Conservation (phyloP, 148 eudicot genomes). For the Amaranthus hypochondriacus region DNA sequence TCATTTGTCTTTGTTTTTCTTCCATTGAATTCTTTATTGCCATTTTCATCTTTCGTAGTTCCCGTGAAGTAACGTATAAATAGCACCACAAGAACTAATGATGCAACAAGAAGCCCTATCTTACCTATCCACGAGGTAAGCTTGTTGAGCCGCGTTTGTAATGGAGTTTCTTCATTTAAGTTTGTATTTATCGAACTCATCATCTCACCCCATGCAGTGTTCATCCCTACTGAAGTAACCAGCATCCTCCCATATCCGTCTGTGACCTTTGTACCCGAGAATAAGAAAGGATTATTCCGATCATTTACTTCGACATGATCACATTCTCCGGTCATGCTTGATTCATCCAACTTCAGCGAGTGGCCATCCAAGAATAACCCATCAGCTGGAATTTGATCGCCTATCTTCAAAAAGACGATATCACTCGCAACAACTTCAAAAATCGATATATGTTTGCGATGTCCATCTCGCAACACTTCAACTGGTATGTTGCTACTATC, state of each 20-base stretch:
- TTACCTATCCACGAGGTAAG: conserved; percentile 26
- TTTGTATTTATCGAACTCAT: conserved; percentile 23
- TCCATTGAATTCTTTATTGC: conserved; percentile 17
- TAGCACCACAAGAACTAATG: conserved; percentile 14
- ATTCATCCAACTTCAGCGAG: conserved; percentile 37
- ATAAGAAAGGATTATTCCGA: conserved; percentile 14
- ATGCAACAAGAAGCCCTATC: conserved; percentile 25
- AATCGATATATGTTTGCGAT: conserved; percentile 24
- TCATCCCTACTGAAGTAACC: conserved; percentile 28
- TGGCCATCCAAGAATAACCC: conserved; percentile 33
- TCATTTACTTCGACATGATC: conserved; percentile 25
- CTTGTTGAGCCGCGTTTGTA: conserved; percentile 25
- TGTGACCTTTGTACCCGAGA: conserved; percentile 25
- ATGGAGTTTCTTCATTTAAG: conserved; percentile 25
- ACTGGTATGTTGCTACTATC: conserved; percentile 30
- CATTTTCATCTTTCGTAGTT: conserved; percentile 15
- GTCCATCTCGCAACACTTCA: conserved; percentile 27
- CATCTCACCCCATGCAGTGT: conserved; percentile 29
- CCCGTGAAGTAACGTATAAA: conserved; percentile 20
- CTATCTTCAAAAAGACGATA: conserved; percentile 32
- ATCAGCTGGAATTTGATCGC: conserved; percentile 45
- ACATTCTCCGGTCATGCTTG: conserved; percentile 46
- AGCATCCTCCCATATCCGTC: conserved; percentile 26
- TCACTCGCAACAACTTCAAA: conserved; percentile 40
- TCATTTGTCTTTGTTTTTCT: conserved; percentile 18